A percentile compares a stretch with the other conserved stretches of the same genome.
These are phyloP conservation scores for Clonostachys rhizophaga DNA, from an alignment of 2,329 filamentous ascomycete genomes.

Conservation along the genomic window DNA sequence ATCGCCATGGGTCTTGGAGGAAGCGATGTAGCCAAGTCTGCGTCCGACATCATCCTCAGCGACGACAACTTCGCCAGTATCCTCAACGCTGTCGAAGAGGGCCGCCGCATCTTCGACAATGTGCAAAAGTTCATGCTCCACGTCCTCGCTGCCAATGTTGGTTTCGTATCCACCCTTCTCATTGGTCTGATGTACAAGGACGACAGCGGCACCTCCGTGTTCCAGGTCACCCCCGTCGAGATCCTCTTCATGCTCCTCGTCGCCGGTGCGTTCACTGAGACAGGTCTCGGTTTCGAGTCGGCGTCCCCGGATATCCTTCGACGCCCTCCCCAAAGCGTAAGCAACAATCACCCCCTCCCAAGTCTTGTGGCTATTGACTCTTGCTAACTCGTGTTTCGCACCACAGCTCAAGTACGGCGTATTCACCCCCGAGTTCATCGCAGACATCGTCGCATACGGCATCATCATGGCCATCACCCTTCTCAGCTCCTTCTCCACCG, in stretches of 20 bases:
- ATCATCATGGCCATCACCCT: slow-evolving; percentile 58
- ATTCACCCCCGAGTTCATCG: slow-evolving; percentile 59
- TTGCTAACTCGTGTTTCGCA: not conserved
- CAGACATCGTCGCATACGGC: slow-evolving; percentile 61
- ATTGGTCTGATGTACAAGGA: slow-evolving; percentile 69
- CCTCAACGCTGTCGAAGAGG: slow-evolving; percentile 52
- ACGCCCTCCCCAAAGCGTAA: slow-evolving; percentile 57
- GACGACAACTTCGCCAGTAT: slow-evolving; percentile 59
- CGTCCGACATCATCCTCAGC: slow-evolving; percentile 60
- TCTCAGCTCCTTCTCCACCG: slow-evolving; percentile 50
- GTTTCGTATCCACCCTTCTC: slow-evolving; percentile 61
- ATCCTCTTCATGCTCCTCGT: slow-evolving; percentile 75
- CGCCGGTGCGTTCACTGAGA: slow-evolving; percentile 65
- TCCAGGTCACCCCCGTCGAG: slow-evolving; percentile 65
- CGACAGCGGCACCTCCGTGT: slow-evolving; percentile 55
- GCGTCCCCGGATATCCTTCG: slow-evolving; percentile 63
- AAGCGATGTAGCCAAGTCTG: slow-evolving; percentile 66
- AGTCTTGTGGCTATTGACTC: not conserved
- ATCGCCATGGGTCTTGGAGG: slow-evolving; percentile 65
- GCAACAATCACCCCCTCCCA: slow-evolving; percentile 4
- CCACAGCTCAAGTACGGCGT: slow-evolving; percentile 41
- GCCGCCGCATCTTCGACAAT: slow-evolving; percentile 64
- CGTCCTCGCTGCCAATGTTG: slow-evolving; percentile 62
- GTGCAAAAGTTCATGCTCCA: slow-evolving; percentile 69
- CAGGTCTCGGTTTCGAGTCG: slow-evolving; percentile 66